Conservation (phyloP, 257 asterid genomes). For the Fraxinus excelsior region DNA sequence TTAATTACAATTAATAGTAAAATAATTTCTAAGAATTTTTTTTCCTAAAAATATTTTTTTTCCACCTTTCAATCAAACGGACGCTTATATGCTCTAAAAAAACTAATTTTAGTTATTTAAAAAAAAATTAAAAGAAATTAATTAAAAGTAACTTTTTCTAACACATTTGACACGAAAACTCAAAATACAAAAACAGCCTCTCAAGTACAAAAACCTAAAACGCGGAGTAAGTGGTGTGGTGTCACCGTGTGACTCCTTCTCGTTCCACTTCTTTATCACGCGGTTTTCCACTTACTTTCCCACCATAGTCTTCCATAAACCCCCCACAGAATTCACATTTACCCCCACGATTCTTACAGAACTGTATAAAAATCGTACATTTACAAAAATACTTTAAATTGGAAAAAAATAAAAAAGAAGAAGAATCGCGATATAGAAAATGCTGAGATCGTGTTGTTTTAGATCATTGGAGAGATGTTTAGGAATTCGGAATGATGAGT, state of each 20-base stretch:
- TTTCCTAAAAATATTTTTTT: too few relatives aligned
- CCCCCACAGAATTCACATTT: background rate
- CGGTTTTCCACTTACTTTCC: constrained; percentile 16
- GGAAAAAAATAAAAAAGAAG: too few relatives aligned
- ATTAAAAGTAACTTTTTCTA: too few relatives aligned
- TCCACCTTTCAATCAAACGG: too few relatives aligned
- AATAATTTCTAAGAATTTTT: too few relatives aligned
- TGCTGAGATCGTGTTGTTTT: constrained; percentile 67
- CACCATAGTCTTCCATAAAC: background rate
- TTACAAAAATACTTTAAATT: background rate
- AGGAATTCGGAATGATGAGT: constrained; percentile 64
- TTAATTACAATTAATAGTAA: too few relatives aligned
- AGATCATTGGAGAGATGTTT: constrained; percentile 57
- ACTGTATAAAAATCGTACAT: background rate
- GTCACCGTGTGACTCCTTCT: constrained; percentile 26
- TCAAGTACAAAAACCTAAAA: background rate
- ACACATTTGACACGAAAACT: too few relatives aligned
- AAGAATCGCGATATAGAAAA: constrained; percentile 18
- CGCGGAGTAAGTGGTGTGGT: background rate
- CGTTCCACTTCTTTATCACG: constrained; percentile 20
- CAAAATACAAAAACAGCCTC: too few relatives aligned
- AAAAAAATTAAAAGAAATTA: too few relatives aligned
- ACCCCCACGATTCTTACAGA: background rate
- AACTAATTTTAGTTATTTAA: too few relatives aligned
- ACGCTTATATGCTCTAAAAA: too few relatives aligned